These are phyloP conservation scores for Pleurotus tuoliensis DNA, from an alignment of 768 basidiomycete genomes.

Conservation along the genomic window DNA sequence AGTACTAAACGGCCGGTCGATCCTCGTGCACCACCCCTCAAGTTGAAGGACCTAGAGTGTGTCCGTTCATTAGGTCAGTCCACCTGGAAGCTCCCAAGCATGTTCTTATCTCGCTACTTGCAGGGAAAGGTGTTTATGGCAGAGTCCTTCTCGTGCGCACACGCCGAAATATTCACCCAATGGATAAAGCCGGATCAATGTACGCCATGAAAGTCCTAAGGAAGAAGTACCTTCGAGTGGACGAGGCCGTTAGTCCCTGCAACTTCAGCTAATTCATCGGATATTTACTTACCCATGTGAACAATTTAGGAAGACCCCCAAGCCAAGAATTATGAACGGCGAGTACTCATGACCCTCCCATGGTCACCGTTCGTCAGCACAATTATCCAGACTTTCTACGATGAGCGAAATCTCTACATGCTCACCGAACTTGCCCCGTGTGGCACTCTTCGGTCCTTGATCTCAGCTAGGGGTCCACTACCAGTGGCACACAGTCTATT, in stretches of 20 bases:
- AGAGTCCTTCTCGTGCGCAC: conserved; percentile 39
- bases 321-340: conserved; percentile 38
- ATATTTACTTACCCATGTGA: not conserved
- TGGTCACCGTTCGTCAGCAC: conserved; percentile 56
- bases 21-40: conserved; percentile 32
- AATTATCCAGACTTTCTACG: conserved; percentile 41
- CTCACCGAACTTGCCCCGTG: conserved; percentile 47
- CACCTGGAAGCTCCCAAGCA: not conserved
- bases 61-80: conserved; percentile 34
- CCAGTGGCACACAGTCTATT: conserved; percentile 34
- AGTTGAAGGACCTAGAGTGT: conserved; percentile 37
- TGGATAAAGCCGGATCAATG: conserved; percentile 31
- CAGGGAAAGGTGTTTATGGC: conserved; percentile 39
- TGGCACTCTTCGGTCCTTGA: conserved; percentile 36
- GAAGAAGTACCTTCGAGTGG: conserved; percentile 29
- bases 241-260: conserved; percentile 23
- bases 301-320: conserved; percentile 17
- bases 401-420: conserved; percentile 44
- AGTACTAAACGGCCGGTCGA: conserved; percentile 21
- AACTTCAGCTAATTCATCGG: not conserved
- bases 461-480: conserved; percentile 27
- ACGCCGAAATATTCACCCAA: conserved; percentile 19
- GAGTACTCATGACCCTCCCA: conserved; percentile 33
- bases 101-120: conserved; percentile 5
- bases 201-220: conserved; percentile 45